Evolutionary conservation across 257 asterid species (phyloP), one percentile per base, ranked within the genome.

Genomic region (Jaltomata sinuosa): DNA sequence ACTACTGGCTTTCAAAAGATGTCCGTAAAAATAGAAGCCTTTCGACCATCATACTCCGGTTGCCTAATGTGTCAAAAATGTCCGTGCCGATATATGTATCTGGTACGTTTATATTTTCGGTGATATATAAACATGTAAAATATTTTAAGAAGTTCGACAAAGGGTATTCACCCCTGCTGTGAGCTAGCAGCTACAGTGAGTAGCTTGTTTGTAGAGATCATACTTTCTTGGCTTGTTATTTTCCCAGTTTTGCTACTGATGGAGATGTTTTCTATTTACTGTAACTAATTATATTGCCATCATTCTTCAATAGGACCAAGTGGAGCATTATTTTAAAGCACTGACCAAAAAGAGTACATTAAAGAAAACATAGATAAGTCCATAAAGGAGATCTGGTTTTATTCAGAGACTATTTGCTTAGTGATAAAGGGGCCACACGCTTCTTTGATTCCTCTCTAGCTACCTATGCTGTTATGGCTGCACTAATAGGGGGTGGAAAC

Each of bases 381-480:
- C 59, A 25, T 22, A 34, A 67, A 59, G 76, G 50, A 29, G 83
- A 40, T 42, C 79, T 84, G 36, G 47, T 15, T 38, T 59, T 64
- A 61, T 79, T 77, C 84, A 42, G 61, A 67, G 78, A 69, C 57
- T 32, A 68, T 42, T 68, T 68, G 49, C 22, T 76, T 42, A 78
- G 22, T 36, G 52, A 52, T 50, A 65, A 78, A 72, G 82, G 72
- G 74, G 55, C 68, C 82, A 59, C 85, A 55, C 77, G 53, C 83
- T 71, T 84, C 6, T 36, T 79, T 61, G 87, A 85, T 87, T 79
- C 85, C 83, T 83, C 57, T 68, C 84, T 31, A 62, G 76, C 80
- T 29, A 29, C 40, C 67, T 62, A 65, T 52, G 76, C 54, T 49
- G 8, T 83, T 78, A 57, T 22, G 25, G 65, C n/a, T 79, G 78